Percentiles rank a stretch among this genome's conserved stretches.
Conservation (phyloP, 2,329 filamentous ascomycete species). For the Atkinsonella hypoxylon region DNA sequence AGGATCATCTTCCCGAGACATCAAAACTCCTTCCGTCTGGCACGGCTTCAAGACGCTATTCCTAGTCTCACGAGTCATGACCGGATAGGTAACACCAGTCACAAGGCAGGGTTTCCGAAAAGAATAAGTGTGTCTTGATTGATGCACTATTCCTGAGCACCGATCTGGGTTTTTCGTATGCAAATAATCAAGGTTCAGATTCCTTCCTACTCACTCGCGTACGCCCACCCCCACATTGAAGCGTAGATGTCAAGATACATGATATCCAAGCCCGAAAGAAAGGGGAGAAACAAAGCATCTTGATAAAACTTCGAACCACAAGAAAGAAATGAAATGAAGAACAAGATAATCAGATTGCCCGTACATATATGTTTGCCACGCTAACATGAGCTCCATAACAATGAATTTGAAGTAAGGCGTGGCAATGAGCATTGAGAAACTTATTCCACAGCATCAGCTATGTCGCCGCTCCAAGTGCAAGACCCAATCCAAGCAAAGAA, state of each 20-base stretch:
- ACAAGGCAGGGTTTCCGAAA: too few species aligned
- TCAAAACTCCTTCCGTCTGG: too few species aligned
- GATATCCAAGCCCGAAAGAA: background rate
- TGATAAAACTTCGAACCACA: background rate
- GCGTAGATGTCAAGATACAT: background rate
- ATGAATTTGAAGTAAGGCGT: background rate
- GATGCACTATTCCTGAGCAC: background rate
- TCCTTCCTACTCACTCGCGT: background rate
- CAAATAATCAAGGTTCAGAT: background rate
- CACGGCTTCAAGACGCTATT: too few species aligned
- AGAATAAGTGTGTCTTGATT: background rate
- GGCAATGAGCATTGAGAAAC: background rate
- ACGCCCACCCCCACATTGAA: background rate
- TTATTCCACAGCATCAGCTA: background rate
- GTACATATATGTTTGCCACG: too few species aligned
- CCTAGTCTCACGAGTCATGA: too few species aligned
- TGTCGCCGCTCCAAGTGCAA: background rate
- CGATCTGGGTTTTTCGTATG: background rate
- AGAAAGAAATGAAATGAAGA: background rate
- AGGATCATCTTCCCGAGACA: too few species aligned
- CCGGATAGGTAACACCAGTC: too few species aligned
- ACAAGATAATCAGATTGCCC: too few species aligned
- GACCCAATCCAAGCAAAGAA: background rate
- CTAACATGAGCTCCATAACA: too few species aligned
- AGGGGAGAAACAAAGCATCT: background rate